Evolutionary conservation across 1,139 yeast genomes (phyloP).

Genomic region (Yamadazyma kanchanaburiensis): DNA sequence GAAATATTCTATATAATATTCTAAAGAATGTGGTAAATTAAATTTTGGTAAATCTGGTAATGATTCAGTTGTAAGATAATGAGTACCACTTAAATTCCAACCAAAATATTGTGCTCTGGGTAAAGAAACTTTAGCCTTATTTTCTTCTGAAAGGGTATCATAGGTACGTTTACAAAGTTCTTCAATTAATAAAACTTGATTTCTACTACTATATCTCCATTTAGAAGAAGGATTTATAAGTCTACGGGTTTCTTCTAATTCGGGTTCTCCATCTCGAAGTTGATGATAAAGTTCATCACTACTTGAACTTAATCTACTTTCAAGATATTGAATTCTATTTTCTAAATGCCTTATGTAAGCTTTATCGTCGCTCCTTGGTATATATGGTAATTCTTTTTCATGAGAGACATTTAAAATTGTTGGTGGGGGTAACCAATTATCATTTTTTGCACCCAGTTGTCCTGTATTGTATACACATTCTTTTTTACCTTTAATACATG

Average conservation of each 20-base stretch:
- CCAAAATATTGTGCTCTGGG: constrained; percentile 64
- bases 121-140: constrained; percentile 33
- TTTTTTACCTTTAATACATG: constrained; percentile 43
- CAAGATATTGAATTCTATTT: constrained; percentile 39
- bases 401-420: constrained; percentile 7
- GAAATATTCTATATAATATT: constrained; percentile 34
- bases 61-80: constrained; percentile 41
- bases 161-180: constrained; percentile 42
- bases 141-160: constrained; percentile 34
- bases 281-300: constrained; percentile 7
- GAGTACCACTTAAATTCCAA: constrained; percentile 64
- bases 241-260: constrained; percentile 12
- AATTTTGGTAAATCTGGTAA: constrained; percentile 34
- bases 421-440: background rate
- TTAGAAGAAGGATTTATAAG: constrained; percentile 26
- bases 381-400: constrained; percentile 12
- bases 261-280: constrained; percentile 11
- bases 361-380: constrained; percentile 10
- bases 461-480: constrained; percentile 31
- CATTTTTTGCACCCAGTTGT: constrained; percentile 2
- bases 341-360: constrained; percentile 33
- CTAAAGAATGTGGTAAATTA: constrained; percentile 13
- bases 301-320: constrained; percentile 23
- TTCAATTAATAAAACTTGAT: constrained; percentile 45
- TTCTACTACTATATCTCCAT: constrained; percentile 51